Base-by-base conservation (phyloP, 1,284 basidiomycete species). In the Naganishia cerealis region DNA sequence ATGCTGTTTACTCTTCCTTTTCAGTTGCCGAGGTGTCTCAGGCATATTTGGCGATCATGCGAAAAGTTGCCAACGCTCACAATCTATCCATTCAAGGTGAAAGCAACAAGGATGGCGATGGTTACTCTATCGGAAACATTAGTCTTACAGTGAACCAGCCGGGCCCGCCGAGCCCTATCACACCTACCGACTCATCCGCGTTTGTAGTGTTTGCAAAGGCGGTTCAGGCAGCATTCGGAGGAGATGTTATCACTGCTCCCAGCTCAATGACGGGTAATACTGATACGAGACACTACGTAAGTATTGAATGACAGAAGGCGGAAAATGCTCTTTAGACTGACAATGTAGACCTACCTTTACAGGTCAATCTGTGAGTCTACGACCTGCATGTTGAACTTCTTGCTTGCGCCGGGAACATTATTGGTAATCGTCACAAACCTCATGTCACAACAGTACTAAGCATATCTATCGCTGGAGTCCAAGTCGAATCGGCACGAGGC, bases 261-360 rank as follows among this genome's bases (percentile, higher is more conserved):
- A 69, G 62, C 38, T 50, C 63, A 21, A 69, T 69, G 67, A 69
- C 67, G 33, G 67, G 67, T 12, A 69, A 69, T 50, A 69, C 62
- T 8, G 67, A 69, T 38, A 59, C 57, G 18, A 48, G 66, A 40
- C 66, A 59, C 42, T 61, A 67, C 18, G 66, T 67, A 39, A 59
- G 66, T 50, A 38, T 15, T 40, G 29, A 33, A 33, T 8, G n/a
- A 18, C n/a, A 52, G 18, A 36, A 36, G 13, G 40, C 4, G 5
- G 26, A 7, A 13, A 40, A 26, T 6, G 15, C 13, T 33, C 38
- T 29, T 7, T 8, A 9, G 10, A n/a, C 39, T 65, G 24, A 56
- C n/a, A 10, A 13, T 50, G 7, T 50, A n/a, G 7, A 24, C 46
- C 26, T 38, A 12, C 18, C 9, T 18, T 26, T 10, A 9, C 36